These are phyloP conservation scores for Xylariaceae sp. DNA, from an alignment of 2,329 filamentous ascomycete genomes.

Conservation along the genomic window DNA sequence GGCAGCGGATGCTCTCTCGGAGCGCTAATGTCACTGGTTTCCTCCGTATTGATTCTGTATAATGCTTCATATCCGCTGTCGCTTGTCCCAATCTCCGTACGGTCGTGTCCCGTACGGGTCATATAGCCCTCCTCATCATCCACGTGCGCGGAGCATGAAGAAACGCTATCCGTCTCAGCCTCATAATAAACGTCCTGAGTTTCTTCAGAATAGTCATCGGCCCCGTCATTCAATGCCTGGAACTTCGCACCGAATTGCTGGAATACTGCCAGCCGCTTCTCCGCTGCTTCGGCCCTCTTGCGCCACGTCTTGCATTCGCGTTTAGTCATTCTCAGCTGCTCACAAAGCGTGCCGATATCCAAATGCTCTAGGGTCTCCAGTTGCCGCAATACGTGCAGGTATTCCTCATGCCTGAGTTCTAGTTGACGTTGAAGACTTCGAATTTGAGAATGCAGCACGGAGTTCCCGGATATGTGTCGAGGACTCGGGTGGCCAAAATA, in stretches of 20 bases:
- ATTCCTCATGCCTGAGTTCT: conserved; percentile 42
- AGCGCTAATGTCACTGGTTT: neutral
- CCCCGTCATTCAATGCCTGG: conserved; percentile 8
- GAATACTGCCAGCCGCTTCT: conserved; percentile 46
- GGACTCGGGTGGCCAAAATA: neutral
- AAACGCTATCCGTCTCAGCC: neutral
- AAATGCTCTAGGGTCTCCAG: conserved; percentile 40
- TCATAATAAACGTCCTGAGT: neutral
- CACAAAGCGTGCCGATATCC: conserved; percentile 42
- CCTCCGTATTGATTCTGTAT: neutral
- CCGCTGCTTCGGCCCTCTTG: conserved; percentile 49
- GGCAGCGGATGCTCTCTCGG: neutral
- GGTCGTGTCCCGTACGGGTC: conserved; percentile 8
- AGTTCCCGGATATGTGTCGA: conserved; percentile 23
- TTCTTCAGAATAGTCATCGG: neutral
- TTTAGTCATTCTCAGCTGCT: conserved; percentile 42
- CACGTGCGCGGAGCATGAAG: conserved; percentile 12
- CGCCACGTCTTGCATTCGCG: conserved; percentile 46
- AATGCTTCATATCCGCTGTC: conserved; percentile 3
- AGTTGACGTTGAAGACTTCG: conserved; percentile 45
- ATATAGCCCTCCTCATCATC: conserved; percentile 16
- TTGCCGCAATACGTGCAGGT: conserved; percentile 39
- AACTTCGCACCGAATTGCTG: conserved; percentile 37
- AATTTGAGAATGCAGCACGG: conserved; percentile 44
- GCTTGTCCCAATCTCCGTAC: conserved; percentile 1